phyloP scores from a whole-genome alignment of 106 monocot species.

The Triglochin maritima region DNA sequence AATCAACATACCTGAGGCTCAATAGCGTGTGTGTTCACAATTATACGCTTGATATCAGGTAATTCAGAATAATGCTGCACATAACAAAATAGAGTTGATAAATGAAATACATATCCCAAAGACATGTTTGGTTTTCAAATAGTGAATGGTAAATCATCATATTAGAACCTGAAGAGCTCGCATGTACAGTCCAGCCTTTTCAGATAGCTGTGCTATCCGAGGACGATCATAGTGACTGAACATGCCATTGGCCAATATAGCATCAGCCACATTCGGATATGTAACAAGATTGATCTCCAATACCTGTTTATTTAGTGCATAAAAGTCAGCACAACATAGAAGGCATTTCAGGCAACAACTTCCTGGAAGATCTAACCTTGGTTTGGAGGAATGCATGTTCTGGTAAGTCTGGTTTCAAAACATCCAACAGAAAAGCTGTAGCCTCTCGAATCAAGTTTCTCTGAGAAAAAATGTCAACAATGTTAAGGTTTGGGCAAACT shows the following conservation, averaged over 20 bases:
- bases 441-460: slow-evolving; percentile 97
- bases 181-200: slow-evolving; percentile 91
- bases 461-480: slow-evolving; percentile 20
- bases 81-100: not conserved
- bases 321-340: not conserved
- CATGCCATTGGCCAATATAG: slow-evolving; percentile 99
- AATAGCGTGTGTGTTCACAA: slow-evolving; percentile 97
- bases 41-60: slow-evolving; percentile 94
- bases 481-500: not conserved
- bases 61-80: slow-evolving; percentile 89
- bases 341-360: not conserved
- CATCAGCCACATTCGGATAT: slow-evolving; percentile 99
- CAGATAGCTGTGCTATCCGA: slow-evolving; percentile 88
- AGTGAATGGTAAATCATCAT: not conserved
- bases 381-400: slow-evolving; percentile 99
- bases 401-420: slow-evolving; percentile 92
- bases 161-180: slow-evolving; percentile 82
- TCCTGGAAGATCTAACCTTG: slow-evolving; percentile 33
- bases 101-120: not conserved
- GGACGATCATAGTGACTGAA: slow-evolving; percentile 98
- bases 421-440: slow-evolving; percentile 95
- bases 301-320: slow-evolving; percentile 29
- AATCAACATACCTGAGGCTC: slow-evolving; percentile 81
- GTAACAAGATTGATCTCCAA: slow-evolving; percentile 98
- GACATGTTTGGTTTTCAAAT: not conserved